A percentile compares a stretch with the other conserved stretches of the same genome.
Conservation (phyloP, 1,284 basidiomycete species). For the Pyrrhoderma noxium region DNA sequence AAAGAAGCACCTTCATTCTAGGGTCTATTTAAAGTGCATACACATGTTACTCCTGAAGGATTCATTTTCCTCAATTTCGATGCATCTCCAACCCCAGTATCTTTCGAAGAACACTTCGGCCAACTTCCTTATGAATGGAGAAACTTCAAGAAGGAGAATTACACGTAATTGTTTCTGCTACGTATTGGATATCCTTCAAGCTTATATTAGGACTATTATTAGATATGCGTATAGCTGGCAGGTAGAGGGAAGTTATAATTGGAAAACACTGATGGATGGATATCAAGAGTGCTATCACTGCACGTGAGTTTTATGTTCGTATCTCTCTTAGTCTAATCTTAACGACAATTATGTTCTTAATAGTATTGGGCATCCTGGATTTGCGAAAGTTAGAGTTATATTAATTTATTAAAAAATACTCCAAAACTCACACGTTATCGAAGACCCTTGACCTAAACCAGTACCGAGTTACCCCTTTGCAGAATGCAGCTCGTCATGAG, state of each 20-base stretch:
- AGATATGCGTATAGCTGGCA: conserved; percentile 17
- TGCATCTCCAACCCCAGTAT: conserved; percentile 18
- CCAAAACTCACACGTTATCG: neutral
- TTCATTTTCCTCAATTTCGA: conserved; percentile 26
- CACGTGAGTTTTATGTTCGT: conserved; percentile 5
- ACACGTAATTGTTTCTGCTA: conserved; percentile 10
- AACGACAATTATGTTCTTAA: neutral
- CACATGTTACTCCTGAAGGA: conserved; percentile 23
- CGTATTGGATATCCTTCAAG: neutral
- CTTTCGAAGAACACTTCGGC: conserved; percentile 23
- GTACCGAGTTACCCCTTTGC: conserved; percentile 22
- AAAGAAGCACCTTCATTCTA: neutral
- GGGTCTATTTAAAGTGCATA: conserved; percentile 23
- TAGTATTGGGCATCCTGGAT: conserved; percentile 23
- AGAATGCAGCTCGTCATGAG: conserved; percentile 21
- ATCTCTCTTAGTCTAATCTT: neutral
- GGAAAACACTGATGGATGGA: conserved; percentile 24
- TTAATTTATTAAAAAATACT: neutral
- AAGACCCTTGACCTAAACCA: conserved; percentile 23
- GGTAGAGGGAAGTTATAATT: conserved; percentile 17
- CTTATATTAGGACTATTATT: neutral
- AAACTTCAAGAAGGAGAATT: conserved; percentile 13
- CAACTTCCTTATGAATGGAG: conserved; percentile 12
- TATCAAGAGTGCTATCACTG: conserved; percentile 26
- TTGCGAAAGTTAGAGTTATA: conserved; percentile 17